These are phyloP conservation scores for Apiospora malaysiana DNA, from an alignment of 2,329 filamentous ascomycete genomes.

Conservation along the genomic window DNA sequence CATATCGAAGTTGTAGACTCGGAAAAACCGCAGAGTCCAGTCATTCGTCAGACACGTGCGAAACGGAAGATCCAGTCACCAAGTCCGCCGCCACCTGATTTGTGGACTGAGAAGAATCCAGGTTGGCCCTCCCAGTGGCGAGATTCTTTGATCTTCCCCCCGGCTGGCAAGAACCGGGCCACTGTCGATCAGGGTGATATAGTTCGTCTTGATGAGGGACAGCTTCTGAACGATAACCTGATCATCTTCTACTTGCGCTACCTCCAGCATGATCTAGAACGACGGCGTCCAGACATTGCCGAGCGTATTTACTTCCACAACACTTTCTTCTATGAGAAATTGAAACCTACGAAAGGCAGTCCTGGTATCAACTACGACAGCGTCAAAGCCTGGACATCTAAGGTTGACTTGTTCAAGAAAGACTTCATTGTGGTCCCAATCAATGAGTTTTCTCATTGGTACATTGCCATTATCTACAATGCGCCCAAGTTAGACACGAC, in stretches of 20 bases:
- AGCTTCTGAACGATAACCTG: slow-evolving; percentile 92
- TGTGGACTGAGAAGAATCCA: slow-evolving; percentile 58
- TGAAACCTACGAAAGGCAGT: slow-evolving; percentile 65
- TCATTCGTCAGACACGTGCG: slow-evolving; percentile 21
- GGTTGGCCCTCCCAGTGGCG: slow-evolving; percentile 61
- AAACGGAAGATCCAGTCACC: slow-evolving; percentile 19
- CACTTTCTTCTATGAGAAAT: slow-evolving; percentile 85
- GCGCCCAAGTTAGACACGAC: slow-evolving; percentile 61
- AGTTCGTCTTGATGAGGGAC: slow-evolving; percentile 76
- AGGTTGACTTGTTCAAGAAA: slow-evolving; percentile 81
- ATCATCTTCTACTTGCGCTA: slow-evolving; percentile 87
- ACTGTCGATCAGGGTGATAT: slow-evolving; percentile 77
- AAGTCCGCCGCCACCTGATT: slow-evolving; percentile 31
- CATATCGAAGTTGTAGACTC: background rate
- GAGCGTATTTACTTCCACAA: slow-evolving; percentile 86
- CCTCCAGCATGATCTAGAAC: slow-evolving; percentile 66
- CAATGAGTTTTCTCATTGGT: slow-evolving; percentile 90
- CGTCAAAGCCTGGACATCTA: slow-evolving; percentile 87
- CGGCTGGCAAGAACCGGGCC: slow-evolving; percentile 63
- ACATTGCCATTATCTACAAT: slow-evolving; percentile 94
- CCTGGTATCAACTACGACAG: slow-evolving; percentile 79
- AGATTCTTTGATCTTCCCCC: slow-evolving; percentile 66
- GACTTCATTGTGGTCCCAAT: slow-evolving; percentile 93
- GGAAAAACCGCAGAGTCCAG: background rate
- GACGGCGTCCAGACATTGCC: slow-evolving; percentile 59